Evolutionary conservation across 1,139 yeast species (phyloP), one percentile per base, ranked within the genome.

Genomic region (Kodamaea anthophila): DNA sequence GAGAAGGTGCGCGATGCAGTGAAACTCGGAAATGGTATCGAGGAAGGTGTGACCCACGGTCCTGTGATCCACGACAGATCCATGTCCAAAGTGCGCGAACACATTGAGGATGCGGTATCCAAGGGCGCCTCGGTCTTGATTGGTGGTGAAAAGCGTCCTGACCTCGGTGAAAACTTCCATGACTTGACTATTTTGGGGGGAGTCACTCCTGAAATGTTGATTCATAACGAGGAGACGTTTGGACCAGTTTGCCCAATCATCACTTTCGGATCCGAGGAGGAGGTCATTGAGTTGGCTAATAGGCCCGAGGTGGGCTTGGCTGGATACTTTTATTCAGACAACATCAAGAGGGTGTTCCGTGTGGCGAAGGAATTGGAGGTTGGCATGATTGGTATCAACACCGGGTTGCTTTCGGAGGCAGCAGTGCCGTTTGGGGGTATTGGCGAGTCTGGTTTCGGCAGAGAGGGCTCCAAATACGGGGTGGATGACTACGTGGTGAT

Each of bases 301-400:
- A 60, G 58, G 35, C 54, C 70, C 13, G 60, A 58, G 9, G 61
- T 49, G 31, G 73, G 73, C 9, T 63, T 66, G 43, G 68, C 72
- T 5, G 63, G 70, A 3, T 65, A 65, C 46, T 52, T 66, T 8
- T 65, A 55, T 43, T 50, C 68, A 4, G 60, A 59, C 36, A 58
- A 49, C 36, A 56, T 81, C 34, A 61, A 72, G 38, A 77, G 78
- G 24, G 63, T 81, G 10, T 74, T 77, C 63, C 65, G 72, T 21
- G 55, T 63, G 44, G 57, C 65, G 9, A 69, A 63, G 40, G 60
- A 52, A 9, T 49, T 66, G 38, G 67, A 66, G 38, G 54, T 58
- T 10, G 73, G 73, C 15, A 66, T 66, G 71, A 63, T 66, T 10
- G 58, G 68, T 19, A 69, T 63, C 4, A 66, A 66, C 40, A 64